Percentiles rank a stretch among this genome's conserved stretches.
These are phyloP conservation scores for Oemleria cerasiformis DNA, from an alignment of 306 rosid genomes.

Conservation along the genomic window DNA sequence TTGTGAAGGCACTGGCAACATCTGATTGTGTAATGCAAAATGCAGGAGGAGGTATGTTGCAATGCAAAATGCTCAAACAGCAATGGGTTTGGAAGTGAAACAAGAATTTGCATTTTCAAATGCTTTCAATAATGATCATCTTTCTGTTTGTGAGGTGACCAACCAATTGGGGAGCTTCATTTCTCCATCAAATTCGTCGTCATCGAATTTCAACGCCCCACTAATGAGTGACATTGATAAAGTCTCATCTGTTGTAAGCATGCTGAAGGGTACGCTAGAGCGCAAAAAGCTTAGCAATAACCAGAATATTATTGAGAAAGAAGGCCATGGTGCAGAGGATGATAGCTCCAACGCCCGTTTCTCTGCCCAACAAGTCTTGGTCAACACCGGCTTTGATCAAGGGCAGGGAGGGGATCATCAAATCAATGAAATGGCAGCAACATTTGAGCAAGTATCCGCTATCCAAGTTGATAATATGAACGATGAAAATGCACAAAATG, in stretches of 20 bases:
- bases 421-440: conserved; percentile 37
- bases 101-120: conserved; percentile 48
- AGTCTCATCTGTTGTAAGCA: conserved; percentile 81
- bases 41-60: conserved; percentile 75
- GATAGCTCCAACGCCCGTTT: conserved; percentile 42
- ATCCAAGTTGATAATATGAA: conserved; percentile 39
- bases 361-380: conserved; percentile 41
- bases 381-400: conserved; percentile 42
- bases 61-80: conserved; percentile 60
- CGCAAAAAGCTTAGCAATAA: conserved; percentile 53
- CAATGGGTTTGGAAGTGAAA: conserved; percentile 53
- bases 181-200: conserved; percentile 75
- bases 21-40: conserved; percentile 6
- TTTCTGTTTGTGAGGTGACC: conserved; percentile 46
- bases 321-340: conserved; percentile 33
- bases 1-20: neutral
- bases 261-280: conserved; percentile 89
- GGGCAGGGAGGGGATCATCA: conserved; percentile 37
- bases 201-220: conserved; percentile 59
- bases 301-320: conserved; percentile 41
- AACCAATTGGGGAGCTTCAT: conserved; percentile 62
- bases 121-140: conserved; percentile 39
- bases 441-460: conserved; percentile 45
- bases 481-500: conserved; percentile 32
- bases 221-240: conserved; percentile 64